Evolutionary conservation across 140 eudicot species (phyloP), one percentile per base, ranked within the genome.

Genomic region (Flaveria floridana): DNA sequence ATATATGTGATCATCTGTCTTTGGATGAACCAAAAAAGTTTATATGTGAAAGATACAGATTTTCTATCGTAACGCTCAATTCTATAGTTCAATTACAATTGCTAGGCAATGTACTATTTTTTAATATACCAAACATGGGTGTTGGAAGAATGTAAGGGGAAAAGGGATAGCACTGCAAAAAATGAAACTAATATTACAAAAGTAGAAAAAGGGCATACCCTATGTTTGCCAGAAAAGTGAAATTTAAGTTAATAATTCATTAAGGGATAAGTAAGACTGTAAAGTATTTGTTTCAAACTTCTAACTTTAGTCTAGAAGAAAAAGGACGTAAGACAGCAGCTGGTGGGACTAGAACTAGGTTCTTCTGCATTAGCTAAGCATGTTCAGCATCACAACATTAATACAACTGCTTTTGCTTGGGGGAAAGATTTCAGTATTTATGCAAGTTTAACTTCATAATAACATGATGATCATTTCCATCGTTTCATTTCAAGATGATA

Each of bases 361-460:
- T 63, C 68, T 26, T 30, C 12, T 14, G 69, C 69, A 28, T 28
- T 61, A 63, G 47, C 46, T 63, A 63, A 26, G 44, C 70, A 37
- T 65, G 50, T 16, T 62, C 25, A 65, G 14, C 2, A 10, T 8
- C 9, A 28, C 25, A 65, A 28, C 7, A 10, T 65, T 34, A 37
- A 7, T 13, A 65, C 23, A 34, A 65, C n/a, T 37, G 50, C n/a
- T 23, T 64, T 64, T 65, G 47, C 50, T 34, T 37, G 26, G 16
- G 1, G 16, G n/a, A 65, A 65, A 65, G 2, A 65, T 2, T 65
- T 39, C 69, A 63, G 2, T 63, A 63, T 44, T 25, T 59, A 25
- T 59, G 30, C 10, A 14, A 6, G 21, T 65, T 65, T 65, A 37
- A 65, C 52, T 11, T 65, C 16, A 2, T 64, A 64, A 64, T 6